These are phyloP conservation scores for Penicillium sumatraense DNA, from an alignment of 2,329 filamentous ascomycete genomes.

Conservation along the genomic window DNA sequence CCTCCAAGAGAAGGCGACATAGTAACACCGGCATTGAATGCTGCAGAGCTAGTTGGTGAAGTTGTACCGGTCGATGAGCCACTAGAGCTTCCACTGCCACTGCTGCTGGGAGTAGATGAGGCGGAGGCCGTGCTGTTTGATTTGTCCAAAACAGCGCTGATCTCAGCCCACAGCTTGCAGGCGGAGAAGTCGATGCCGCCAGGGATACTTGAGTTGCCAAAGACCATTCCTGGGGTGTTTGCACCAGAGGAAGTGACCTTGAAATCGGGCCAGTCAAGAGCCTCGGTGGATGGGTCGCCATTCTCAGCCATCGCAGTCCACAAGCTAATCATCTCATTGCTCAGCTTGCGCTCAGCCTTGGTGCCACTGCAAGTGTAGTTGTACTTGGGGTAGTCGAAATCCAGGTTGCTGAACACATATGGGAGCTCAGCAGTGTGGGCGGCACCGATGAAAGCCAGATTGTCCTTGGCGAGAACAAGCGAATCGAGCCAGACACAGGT, in stretches of 20 bases:
- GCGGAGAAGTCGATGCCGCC: neutral
- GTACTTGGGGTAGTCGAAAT: slow-evolving; percentile 1
- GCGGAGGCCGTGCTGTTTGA: neutral
- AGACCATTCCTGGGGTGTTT: neutral
- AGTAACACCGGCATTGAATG: neutral
- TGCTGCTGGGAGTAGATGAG: neutral
- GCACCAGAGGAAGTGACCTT: neutral
- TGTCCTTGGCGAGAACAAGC: neutral
- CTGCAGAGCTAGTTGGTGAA: neutral
- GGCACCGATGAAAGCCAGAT: slow-evolving; percentile 8
- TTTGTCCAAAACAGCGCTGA: neutral
- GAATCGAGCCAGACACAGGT: slow-evolving; percentile 26
- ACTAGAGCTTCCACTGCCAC: neutral
- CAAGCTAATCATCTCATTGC: slow-evolving; percentile 20
- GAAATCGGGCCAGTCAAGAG: neutral
- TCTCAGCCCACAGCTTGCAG: neutral
- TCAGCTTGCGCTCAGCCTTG: slow-evolving; percentile 11
- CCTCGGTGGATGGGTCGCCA: neutral
- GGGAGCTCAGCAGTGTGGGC: slow-evolving; percentile 24
- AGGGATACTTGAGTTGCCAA: neutral
- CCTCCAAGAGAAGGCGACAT: neutral
- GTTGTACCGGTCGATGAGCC: neutral
- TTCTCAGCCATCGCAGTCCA: slow-evolving; percentile 28
- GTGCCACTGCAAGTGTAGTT: slow-evolving; percentile 17
- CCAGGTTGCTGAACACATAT: slow-evolving; percentile 21